Conservation (phyloP, 2,329 filamentous ascomycete species). For the Rhinocladiella mackenziei region DNA sequence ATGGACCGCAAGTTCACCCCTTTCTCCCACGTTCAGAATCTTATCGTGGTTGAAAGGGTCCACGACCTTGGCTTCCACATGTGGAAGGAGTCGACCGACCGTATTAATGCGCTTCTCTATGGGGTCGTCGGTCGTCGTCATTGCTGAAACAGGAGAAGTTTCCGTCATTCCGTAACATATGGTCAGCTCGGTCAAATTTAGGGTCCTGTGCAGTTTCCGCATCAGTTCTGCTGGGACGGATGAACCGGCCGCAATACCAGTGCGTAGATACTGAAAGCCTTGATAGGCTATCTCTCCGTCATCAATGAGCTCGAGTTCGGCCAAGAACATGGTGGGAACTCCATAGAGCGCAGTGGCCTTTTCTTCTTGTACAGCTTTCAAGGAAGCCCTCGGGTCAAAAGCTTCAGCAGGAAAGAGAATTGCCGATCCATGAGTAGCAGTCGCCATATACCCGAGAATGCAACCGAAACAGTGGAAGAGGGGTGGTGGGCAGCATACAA, state of each 20-base stretch:
- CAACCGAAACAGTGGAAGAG: constrained; percentile 74
- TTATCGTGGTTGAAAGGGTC: constrained; percentile 62
- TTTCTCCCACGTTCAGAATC: constrained; percentile 60
- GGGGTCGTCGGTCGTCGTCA: constrained; percentile 76
- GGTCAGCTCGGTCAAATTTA: constrained; percentile 77
- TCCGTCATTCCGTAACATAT: constrained; percentile 98
- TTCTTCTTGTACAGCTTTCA: constrained; percentile 62
- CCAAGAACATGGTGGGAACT: constrained; percentile 91
- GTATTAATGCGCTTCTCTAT: constrained; percentile 67
- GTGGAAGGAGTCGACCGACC: constrained; percentile 78
- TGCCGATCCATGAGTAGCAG: constrained; percentile 71
- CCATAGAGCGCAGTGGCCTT: constrained; percentile 71
- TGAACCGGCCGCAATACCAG: constrained; percentile 87
- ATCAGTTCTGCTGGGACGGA: constrained; percentile 67
- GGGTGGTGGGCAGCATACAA: constrained; percentile 61
- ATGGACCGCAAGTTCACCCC: constrained; percentile 75
- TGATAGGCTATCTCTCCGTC: constrained; percentile 44
- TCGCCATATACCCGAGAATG: constrained; percentile 94
- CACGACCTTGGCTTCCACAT: constrained; percentile 77
- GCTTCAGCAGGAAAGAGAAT: constrained; percentile 84
- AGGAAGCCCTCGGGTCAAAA: constrained; percentile 72
- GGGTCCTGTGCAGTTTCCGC: constrained; percentile 64
- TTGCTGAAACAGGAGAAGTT: constrained; percentile 65
- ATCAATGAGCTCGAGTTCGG: constrained; percentile 73
- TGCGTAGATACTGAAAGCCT: constrained; percentile 65